phyloP scores from a whole-genome alignment of 257 asterid species.

The Leptodermis oblonga region DNA sequence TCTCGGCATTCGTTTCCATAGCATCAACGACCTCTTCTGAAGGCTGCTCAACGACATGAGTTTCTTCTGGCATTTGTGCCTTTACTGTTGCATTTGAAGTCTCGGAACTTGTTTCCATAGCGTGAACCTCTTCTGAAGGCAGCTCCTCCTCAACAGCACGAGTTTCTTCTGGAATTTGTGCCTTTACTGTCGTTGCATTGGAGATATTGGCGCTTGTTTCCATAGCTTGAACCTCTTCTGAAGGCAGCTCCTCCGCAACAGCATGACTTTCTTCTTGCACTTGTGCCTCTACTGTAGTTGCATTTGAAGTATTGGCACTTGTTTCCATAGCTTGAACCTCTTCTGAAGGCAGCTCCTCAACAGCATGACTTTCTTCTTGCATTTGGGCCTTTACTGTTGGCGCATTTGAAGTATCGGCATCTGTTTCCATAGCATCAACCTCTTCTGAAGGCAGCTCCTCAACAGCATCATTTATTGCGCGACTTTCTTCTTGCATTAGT shows the following conservation, averaged over 20 bases:
- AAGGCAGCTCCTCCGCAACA: too few relatives aligned
- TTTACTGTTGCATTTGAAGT: too few relatives aligned
- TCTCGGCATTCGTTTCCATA: conserved; percentile 29
- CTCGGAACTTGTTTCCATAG: too few relatives aligned
- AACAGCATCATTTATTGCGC: conserved; percentile 21
- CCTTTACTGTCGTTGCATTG: conserved; percentile 30
- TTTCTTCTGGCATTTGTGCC: conserved; percentile 15
- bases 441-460: conserved; percentile 29
- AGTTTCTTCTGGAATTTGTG: conserved; percentile 12
- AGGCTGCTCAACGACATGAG: too few relatives aligned
- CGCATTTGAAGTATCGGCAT: too few relatives aligned
- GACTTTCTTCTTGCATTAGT: conserved; percentile 42
- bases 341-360: too few relatives aligned
- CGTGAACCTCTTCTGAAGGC: too few relatives aligned
- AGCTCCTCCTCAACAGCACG: too few relatives aligned
- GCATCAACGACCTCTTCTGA: conserved; percentile 19
- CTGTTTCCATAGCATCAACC: not conserved
- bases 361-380: conserved; percentile 45
- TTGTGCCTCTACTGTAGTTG: conserved; percentile 27
- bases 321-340: conserved; percentile 28
- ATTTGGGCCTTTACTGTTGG: conserved; percentile 27
- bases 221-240: conserved; percentile 16
- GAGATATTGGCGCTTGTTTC: too few relatives aligned
- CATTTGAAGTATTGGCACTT: too few relatives aligned
- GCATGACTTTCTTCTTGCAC: conserved; percentile 9